Evolutionary conservation across 2,329 filamentous ascomycete species (phyloP).

Genomic region (Hymenoscyphus linearis): DNA sequence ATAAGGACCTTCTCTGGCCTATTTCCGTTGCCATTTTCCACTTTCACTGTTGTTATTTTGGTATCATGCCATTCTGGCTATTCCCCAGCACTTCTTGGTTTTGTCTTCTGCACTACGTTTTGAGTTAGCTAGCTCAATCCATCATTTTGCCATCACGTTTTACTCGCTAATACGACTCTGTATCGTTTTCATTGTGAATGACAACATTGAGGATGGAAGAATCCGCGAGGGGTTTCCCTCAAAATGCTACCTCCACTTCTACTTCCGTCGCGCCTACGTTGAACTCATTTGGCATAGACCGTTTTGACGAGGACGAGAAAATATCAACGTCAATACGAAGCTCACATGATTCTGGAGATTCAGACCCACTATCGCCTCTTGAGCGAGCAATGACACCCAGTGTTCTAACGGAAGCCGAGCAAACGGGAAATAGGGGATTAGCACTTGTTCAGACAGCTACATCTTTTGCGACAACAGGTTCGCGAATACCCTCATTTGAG

Average conservation of each 20-base stretch:
- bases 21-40: neutral
- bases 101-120: neutral
- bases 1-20: neutral
- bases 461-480: slow-evolving; percentile 40
- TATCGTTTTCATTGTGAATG: neutral
- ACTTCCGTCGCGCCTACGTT: slow-evolving; percentile 4
- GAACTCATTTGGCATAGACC: slow-evolving; percentile 8
- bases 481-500: slow-evolving; percentile 57
- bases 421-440: slow-evolving; percentile 32
- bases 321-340: slow-evolving; percentile 13
- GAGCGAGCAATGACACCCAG: slow-evolving; percentile 37
- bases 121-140: neutral
- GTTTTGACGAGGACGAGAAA: slow-evolving; percentile 18
- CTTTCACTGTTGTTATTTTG: neutral
- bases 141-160: neutral
- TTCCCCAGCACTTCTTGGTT: neutral
- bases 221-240: neutral
- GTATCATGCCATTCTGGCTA: neutral
- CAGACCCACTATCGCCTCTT: slow-evolving; percentile 33
- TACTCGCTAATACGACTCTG: neutral
- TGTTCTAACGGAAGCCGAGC: slow-evolving; percentile 37
- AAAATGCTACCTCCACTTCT: neutral
- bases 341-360: slow-evolving; percentile 21
- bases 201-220: slow-evolving; percentile 1
- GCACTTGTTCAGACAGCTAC: slow-evolving; percentile 37